Percentiles rank a stretch among this genome's conserved stretches.
These are phyloP conservation scores for Coemansia sp. DNA, from an alignment of 192 early-diverging fungal species.

Conservation along the genomic window DNA sequence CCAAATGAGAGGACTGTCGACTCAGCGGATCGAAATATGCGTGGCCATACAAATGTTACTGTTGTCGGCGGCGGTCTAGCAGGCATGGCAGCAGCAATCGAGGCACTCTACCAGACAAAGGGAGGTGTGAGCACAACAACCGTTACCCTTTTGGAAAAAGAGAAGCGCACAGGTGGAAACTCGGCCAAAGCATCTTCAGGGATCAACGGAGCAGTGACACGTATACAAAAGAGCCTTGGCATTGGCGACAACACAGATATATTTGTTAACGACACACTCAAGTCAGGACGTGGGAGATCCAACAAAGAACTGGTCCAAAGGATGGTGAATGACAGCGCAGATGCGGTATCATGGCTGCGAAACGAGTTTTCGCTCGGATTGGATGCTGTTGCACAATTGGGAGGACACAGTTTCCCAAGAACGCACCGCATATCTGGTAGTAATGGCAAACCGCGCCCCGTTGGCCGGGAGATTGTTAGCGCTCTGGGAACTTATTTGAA, in stretches of 20 bases:
- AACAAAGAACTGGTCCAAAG: conserved; percentile 81
- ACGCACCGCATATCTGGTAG: conserved; percentile 75
- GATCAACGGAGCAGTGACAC: conserved; percentile 93
- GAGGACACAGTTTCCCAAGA: conserved; percentile 92
- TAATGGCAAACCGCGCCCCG: conserved; percentile 72
- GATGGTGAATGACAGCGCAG: conserved; percentile 80
- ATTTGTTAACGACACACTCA: conserved; percentile 87
- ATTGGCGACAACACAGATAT: conserved; percentile 82
- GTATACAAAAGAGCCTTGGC: conserved; percentile 69
- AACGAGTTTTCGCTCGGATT: conserved; percentile 88
- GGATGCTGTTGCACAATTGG: conserved; percentile 83
- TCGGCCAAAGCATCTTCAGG: conserved; percentile 98
- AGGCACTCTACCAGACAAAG: conserved; percentile 38
- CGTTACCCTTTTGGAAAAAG: conserved; percentile 42
- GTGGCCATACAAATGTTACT: conserved; percentile 23
- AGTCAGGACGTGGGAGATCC: conserved; percentile 82
- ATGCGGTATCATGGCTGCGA: conserved; percentile 93
- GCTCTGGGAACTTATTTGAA: conserved; percentile 83
- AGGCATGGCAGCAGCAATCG: conserved; percentile 40
- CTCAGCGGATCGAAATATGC: conserved; percentile 6
- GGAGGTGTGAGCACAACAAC: conserved; percentile 6
- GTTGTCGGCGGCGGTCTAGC: conserved; percentile 45
- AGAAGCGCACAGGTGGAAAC: conserved; percentile 69
- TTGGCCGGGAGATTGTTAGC: conserved; percentile 96
- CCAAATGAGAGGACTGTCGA: background rate